Percentiles rank a stretch among this genome's conserved stretches.
Evolutionary conservation across 192 early-diverging fungal species (phyloP).

Genomic region (Podila epigama): DNA sequence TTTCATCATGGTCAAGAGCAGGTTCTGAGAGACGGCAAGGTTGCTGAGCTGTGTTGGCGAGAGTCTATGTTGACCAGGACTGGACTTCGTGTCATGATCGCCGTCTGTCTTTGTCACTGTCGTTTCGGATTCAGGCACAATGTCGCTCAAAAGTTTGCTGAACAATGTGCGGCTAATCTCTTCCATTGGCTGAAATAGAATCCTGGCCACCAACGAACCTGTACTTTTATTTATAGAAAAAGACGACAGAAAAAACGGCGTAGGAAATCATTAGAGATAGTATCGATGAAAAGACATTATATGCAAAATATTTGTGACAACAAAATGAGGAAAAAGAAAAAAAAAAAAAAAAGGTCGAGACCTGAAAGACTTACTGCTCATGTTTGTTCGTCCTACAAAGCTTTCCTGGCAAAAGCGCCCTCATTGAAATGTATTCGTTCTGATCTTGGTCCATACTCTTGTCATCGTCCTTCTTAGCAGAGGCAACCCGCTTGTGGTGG

Average conservation of each 20-base stretch:
- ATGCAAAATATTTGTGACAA: background rate
- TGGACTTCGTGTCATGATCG: background rate
- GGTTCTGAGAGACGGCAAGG: constrained; percentile 31
- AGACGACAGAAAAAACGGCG: background rate
- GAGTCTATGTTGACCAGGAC: too few species aligned
- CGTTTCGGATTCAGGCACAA: constrained; percentile 2
- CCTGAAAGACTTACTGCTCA: constrained; percentile 40
- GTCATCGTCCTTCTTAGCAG: constrained; percentile 13
- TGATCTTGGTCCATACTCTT: background rate
- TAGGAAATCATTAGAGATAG: background rate
- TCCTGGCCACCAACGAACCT: constrained; percentile 88
- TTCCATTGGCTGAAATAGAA: constrained; percentile 94
- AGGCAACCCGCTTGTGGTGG: constrained; percentile 6
- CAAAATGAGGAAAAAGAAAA: background rate
- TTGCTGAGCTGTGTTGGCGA: constrained; percentile 19
- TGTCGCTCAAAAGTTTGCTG: constrained; percentile 64
- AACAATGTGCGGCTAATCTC: constrained; percentile 90
- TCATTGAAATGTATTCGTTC: constrained; percentile 26
- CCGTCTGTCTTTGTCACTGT: background rate
- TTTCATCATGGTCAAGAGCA: constrained; percentile 56
- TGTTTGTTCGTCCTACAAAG: constrained; percentile 24
- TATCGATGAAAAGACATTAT: background rate
- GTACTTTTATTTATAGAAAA: constrained; percentile 6
- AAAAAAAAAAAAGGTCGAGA: background rate
- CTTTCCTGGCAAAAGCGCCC: constrained; percentile 44